phyloP scores from a whole-genome alignment of 257 asterid genomes.

The Orobanche coerulescens region DNA sequence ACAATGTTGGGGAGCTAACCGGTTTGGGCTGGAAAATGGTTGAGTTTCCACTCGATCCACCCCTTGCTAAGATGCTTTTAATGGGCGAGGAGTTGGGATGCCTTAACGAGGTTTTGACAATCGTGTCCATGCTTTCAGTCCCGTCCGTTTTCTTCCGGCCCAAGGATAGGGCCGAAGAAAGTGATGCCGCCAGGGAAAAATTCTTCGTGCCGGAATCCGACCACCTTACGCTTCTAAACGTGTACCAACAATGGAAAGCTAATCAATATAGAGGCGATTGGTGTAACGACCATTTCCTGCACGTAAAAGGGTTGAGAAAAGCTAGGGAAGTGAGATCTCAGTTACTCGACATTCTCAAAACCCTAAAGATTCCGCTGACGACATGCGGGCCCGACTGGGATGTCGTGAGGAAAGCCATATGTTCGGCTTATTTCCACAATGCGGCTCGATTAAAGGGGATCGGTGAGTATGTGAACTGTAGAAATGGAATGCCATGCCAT shows the following conservation, averaged over 20 bases:
- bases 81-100: conserved; percentile 78
- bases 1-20: conserved; percentile 78
- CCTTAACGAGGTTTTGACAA: conserved; percentile 76
- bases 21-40: conserved; percentile 96
- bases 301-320: conserved; percentile 79
- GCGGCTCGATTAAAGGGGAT: conserved; percentile 75
- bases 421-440: conserved; percentile 90
- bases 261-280: conserved; percentile 83
- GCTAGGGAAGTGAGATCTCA: conserved; percentile 95
- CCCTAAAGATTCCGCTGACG: conserved; percentile 65
- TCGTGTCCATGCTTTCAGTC: conserved; percentile 94
- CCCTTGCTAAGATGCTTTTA: conserved; percentile 93
- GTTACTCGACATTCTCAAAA: conserved; percentile 65
- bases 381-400: conserved; percentile 94
- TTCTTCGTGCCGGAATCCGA: conserved; percentile 94
- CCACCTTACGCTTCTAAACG: conserved; percentile 77
- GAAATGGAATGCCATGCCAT: conserved; percentile 95
- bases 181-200: conserved; percentile 91
- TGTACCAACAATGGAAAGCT: conserved; percentile 84
- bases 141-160: conserved; percentile 93
- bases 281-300: conserved; percentile 90
- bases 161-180: conserved; percentile 91
- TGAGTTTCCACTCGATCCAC: conserved; percentile 96
- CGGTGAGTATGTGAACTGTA: conserved; percentile 82
- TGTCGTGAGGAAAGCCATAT: conserved; percentile 71